Evolutionary conservation across 352 stramenopile species (phyloP), one percentile per base, ranked within the genome.

Genomic region (Phytopythium kandeliae): DNA sequence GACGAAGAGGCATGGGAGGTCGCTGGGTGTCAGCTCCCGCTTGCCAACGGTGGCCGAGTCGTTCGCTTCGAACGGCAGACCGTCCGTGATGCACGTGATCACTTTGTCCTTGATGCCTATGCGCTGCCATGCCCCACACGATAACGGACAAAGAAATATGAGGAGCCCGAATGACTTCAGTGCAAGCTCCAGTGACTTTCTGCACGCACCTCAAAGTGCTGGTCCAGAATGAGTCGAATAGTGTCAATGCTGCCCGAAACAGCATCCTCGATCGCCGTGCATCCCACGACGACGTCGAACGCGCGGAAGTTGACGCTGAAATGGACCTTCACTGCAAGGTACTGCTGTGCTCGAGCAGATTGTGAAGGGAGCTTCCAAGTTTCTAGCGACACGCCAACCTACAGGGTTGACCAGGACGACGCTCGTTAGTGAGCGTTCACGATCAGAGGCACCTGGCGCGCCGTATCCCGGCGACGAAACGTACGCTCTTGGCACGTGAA

Each of bases 231-330:
- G 2, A 45, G 43, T n/a, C 75, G 74, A 22, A 89, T 44, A 1
- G 71, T 70, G 13, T 78, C 60, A 4, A 86, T 12, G 25, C 58
- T 67, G 7, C 28, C 45, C 0, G 45, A 17, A 10, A 65, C 41
- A 15, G 60, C 44, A 16, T 77, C 66, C 25, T 81, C 71, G 4
- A 83, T 57, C 4, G 71, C 54, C 17, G 70, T 71, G 52, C 67
- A 84, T 3, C 73, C 79, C 4, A 91, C 60, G 9, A 72, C 78
- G 48, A 86, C 68, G 26, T 84, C 65, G 55, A 88, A 86, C 0
- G 67, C 50, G 31, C 75, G 74, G 36, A 89, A 92, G 59, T 84
- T 87, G 44, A 89, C 65, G 43, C 78, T 90, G 37, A 89, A 92
- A 53, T 92, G 78, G 16, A 84, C 66, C 46, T 81, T 86, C 21